phyloP scores from a whole-genome alignment of 495 filamentous ascomycete genomes.

The Hypomontagnella monticulosa region DNA sequence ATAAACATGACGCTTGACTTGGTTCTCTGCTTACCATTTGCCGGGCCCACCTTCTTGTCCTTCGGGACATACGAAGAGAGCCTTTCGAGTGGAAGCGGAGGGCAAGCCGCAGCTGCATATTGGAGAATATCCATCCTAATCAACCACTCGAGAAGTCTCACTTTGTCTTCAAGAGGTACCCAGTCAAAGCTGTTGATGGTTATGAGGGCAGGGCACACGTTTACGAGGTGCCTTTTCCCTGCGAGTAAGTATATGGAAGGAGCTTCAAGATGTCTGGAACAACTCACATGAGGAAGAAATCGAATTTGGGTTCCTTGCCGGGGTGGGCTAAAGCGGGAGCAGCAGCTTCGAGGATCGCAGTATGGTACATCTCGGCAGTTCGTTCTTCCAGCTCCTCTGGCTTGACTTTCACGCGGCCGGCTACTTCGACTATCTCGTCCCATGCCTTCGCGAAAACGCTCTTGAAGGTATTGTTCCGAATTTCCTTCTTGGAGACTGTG shows the following conservation, averaged over 20 bases:
- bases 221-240: slow-evolving; percentile 55
- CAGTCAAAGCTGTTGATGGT: slow-evolving; percentile 51
- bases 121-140: slow-evolving; percentile 73
- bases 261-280: not conserved
- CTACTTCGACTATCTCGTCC: slow-evolving; percentile 69
- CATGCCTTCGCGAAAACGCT: slow-evolving; percentile 69
- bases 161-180: slow-evolving; percentile 59
- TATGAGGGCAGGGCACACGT: slow-evolving; percentile 51
- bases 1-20: not conserved
- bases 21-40: slow-evolving; percentile 1
- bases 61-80: slow-evolving; percentile 62
- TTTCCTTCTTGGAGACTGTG: slow-evolving; percentile 60
- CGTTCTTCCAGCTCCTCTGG: slow-evolving; percentile 71
- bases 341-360: slow-evolving; percentile 68
- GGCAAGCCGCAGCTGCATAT: slow-evolving; percentile 69
- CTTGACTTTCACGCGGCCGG: slow-evolving; percentile 66
- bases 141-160: slow-evolving; percentile 79
- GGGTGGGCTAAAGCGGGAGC: slow-evolving; percentile 66
- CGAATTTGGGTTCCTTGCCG: slow-evolving; percentile 72
- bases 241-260: not conserved
- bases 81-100: slow-evolving; percentile 64
- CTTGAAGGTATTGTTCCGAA: slow-evolving; percentile 68
- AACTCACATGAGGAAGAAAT: slow-evolving; percentile 80
- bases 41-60: slow-evolving; percentile 13
- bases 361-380: slow-evolving; percentile 80